These are phyloP conservation scores for Lentinula novae-zelandiae DNA, from an alignment of 1,284 basidiomycete genomes.

Conservation along the genomic window DNA sequence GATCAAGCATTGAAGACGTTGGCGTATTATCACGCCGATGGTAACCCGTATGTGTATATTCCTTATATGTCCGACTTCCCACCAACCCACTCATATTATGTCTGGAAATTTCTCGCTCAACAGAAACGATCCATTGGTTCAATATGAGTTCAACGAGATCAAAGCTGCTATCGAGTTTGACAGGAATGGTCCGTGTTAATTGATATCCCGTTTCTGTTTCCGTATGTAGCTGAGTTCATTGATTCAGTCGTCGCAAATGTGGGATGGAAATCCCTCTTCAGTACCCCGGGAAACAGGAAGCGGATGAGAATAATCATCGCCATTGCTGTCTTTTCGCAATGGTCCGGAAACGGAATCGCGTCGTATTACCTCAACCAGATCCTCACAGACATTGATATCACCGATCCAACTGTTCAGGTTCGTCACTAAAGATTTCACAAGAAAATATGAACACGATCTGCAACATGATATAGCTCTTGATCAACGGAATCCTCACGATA, in stretches of 20 bases:
- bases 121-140: slow-evolving; percentile 65
- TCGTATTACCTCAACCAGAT: slow-evolving; percentile 76
- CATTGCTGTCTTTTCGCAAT: slow-evolving; percentile 70
- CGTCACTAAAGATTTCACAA: neutral
- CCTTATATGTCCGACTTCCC: too few species aligned
- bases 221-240: neutral
- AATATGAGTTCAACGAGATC: slow-evolving; percentile 75
- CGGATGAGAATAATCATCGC: slow-evolving; percentile 68
- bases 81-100: too few species aligned
- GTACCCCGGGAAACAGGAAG: slow-evolving; percentile 60
- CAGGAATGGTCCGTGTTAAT: slow-evolving; percentile 29
- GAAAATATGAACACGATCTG: neutral
- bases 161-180: slow-evolving; percentile 67
- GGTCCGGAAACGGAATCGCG: slow-evolving; percentile 74
- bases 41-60: slow-evolving; percentile 38
- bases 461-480: slow-evolving; percentile 41
- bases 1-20: slow-evolving; percentile 56
- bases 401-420: slow-evolving; percentile 50
- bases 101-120: neutral
- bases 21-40: slow-evolving; percentile 73
- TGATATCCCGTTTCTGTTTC: neutral
- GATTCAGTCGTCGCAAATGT: slow-evolving; percentile 40
- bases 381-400: slow-evolving; percentile 70
- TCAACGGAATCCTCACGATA: slow-evolving; percentile 73
- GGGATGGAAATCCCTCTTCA: slow-evolving; percentile 58